These are phyloP conservation scores for Gossypium laxum DNA, from an alignment of 441 rosid species.

Conservation along the genomic window DNA sequence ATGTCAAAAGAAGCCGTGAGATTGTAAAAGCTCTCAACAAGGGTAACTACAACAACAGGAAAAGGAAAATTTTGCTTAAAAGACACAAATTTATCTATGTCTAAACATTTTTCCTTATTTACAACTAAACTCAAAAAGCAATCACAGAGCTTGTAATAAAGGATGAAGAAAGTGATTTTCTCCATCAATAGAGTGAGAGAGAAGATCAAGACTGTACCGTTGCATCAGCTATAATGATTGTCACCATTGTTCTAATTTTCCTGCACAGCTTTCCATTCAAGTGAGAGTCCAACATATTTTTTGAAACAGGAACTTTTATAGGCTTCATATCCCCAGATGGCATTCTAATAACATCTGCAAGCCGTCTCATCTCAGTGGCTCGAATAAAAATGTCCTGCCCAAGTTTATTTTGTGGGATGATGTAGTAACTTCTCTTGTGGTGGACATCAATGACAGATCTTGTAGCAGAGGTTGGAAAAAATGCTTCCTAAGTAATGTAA, in stretches of 20 bases:
- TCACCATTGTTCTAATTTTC: slow-evolving; percentile 57
- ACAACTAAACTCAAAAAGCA: background rate
- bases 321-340: slow-evolving; percentile 85
- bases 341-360: slow-evolving; percentile 54
- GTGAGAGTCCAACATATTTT: slow-evolving; percentile 84
- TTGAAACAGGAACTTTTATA: slow-evolving; percentile 76
- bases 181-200: background rate
- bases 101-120: background rate
- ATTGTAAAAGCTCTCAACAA: background rate
- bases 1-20: background rate
- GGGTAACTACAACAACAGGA: background rate
- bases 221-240: slow-evolving; percentile 63
- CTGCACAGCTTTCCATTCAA: slow-evolving; percentile 42
- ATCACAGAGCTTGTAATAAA: background rate
- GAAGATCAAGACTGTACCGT: slow-evolving; percentile 40
- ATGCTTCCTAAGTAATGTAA: slow-evolving; percentile 39
- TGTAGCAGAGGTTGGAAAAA: slow-evolving; percentile 38
- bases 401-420: slow-evolving; percentile 86
- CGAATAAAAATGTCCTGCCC: slow-evolving; percentile 86
- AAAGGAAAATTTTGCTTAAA: background rate
- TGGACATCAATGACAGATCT: slow-evolving; percentile 58
- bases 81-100: background rate
- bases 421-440: slow-evolving; percentile 63
- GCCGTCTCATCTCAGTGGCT: slow-evolving; percentile 51
- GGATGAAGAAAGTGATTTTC: background rate